Conservation (phyloP, 1,284 basidiomycete genomes). For the Cutaneotrichosporon mucoides region DNA sequence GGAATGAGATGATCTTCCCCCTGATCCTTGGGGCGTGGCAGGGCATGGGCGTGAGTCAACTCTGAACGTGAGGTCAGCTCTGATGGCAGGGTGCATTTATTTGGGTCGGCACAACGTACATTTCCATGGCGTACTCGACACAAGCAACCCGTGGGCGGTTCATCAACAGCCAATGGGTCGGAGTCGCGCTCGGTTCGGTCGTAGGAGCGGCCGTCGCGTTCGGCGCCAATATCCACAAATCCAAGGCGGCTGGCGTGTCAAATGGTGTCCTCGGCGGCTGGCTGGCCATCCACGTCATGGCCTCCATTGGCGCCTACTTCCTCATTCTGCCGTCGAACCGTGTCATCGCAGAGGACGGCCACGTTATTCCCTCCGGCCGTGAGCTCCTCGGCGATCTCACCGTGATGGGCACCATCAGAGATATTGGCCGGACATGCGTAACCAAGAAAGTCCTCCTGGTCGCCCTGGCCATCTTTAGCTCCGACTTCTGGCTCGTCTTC, state of each 20-base stretch:
- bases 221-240: slow-evolving; percentile 5
- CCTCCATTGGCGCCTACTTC: neutral
- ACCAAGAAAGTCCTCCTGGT: neutral
- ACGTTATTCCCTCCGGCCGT: neutral
- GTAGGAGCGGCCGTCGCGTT: slow-evolving; percentile 2
- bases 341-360: neutral
- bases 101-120: slow-evolving; percentile 4
- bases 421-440: neutral
- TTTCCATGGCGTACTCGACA: slow-evolving; percentile 1
- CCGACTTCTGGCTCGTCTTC: slow-evolving; percentile 6
- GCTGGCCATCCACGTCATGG: slow-evolving; percentile 2
- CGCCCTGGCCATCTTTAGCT: neutral
- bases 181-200: neutral
- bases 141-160: neutral
- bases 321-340: slow-evolving; percentile 1
- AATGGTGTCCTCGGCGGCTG: slow-evolving; percentile 1
- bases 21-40: neutral
- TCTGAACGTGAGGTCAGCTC: neutral
- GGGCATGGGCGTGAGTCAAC: neutral
- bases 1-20: slow-evolving; percentile 1
- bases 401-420: neutral
- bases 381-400: neutral
- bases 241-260: neutral
- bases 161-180: slow-evolving; percentile 5
- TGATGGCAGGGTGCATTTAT: neutral